Evolutionary conservation across 73 alveolate species (phyloP), one percentile per base, ranked within the genome.

Genomic region (Paramecium caudatum): DNA sequence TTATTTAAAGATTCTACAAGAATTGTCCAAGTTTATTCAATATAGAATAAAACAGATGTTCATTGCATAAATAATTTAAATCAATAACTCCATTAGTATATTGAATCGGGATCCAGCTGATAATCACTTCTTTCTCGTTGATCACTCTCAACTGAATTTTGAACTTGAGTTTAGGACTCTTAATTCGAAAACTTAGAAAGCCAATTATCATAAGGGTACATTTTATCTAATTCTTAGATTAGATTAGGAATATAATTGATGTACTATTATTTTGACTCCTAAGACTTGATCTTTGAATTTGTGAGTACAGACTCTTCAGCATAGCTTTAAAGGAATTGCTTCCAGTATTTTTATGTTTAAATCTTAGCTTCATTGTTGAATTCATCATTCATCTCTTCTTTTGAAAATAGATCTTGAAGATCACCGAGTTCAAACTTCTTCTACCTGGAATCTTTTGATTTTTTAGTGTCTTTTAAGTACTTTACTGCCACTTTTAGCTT

Each of bases 401-500:
- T 55, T 8, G 36, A 9, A 34, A 39, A 74, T 27, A 70, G 62
- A 23, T 70, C 45, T 70, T 70, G 32, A 37, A 70, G 87, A 19
- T 70, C 87, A 3, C 87, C 87, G 5, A 70, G 23, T 16, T 70
- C 87, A 70, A 70, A 70, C 15, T 70, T 70, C 87, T 70, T 23
- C 17, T 70, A 37, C 45, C 37, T 32, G n/a, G 87, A 70, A 15
- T 23, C 0, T 41, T 70, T 74, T 8, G 36, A 13, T 1, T 45
- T 74, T 9, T 39, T 30, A n/a, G 43, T 19, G 10, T 12, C 17
- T 74, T 43, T 74, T 30, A 74, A 19, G 65, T 74, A 74, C 15
- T 4, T 19, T 4, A 12, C 69, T 3, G 19, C 88, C 19, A n/a
- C 12, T 43, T 45, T 74, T 8, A 27, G 47, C 43, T 39, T 34